These are phyloP conservation scores for Camelina sativa DNA, from an alignment of 345 rosid genomes.

Conservation along the genomic window DNA sequence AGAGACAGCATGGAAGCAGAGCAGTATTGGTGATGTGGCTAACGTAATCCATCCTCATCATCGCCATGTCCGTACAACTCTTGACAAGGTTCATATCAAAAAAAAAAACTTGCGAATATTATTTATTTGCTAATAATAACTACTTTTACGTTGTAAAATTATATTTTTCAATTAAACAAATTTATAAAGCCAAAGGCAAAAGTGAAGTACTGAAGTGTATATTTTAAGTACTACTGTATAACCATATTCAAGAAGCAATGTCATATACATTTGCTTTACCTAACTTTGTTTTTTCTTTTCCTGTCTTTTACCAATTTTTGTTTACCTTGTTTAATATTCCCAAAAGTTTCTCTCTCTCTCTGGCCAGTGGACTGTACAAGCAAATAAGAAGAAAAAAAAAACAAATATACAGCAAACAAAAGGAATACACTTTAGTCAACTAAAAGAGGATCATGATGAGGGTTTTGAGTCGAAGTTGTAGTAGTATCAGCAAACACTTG, in stretches of 20 bases:
- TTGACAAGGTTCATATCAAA: neutral
- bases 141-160: neutral
- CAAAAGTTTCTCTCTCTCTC: conserved; percentile 25
- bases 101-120: neutral
- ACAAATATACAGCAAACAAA: conserved; percentile 30
- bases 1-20: conserved; percentile 22
- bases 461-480: conserved; percentile 34
- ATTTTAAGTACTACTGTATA: neutral
- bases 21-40: conserved; percentile 27
- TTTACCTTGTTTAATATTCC: conserved; percentile 19
- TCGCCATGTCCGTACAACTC: conserved; percentile 42
- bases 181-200: too few species aligned
- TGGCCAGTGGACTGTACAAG: conserved; percentile 36
- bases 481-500: conserved; percentile 44
- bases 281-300: neutral
- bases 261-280: conserved; percentile 13
- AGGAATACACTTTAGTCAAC: conserved; percentile 28
- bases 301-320: neutral
- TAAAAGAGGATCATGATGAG: conserved; percentile 33
- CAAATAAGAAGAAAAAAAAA: conserved; percentile 18
- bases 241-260: neutral
- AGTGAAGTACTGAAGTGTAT: too few species aligned
- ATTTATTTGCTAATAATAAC: neutral
- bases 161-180: neutral
- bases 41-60: conserved; percentile 29